Percentiles rank a stretch among this genome's conserved stretches.
phyloP scores from a whole-genome alignment of 2,329 filamentous ascomycete species.

The Lachnellula occidentalis region DNA sequence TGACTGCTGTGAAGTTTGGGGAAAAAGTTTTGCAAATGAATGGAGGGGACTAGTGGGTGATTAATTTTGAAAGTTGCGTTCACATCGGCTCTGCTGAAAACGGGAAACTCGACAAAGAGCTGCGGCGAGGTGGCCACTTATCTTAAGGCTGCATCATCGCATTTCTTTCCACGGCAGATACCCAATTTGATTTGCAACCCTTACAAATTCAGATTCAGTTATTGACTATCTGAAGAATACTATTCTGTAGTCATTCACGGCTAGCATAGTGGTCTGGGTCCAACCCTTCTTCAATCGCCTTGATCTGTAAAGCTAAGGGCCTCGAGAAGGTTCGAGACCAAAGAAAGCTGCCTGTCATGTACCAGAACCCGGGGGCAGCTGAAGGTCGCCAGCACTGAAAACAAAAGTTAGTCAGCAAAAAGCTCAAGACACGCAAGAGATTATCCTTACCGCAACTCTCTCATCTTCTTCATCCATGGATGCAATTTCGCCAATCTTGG shows the following conservation, averaged over 20 bases:
- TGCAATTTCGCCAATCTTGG: background rate
- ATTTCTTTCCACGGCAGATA: no score
- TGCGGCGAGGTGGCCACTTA: no score
- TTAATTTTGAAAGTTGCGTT: background rate
- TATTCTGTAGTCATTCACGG: no score
- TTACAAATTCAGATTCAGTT: no score
- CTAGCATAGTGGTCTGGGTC: background rate
- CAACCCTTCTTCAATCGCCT: conserved; percentile 23
- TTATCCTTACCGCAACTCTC: background rate
- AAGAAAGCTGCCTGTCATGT: background rate
- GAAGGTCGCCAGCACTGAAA: background rate
- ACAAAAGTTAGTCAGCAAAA: background rate
- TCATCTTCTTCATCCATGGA: background rate
- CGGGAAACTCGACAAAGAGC: no score
- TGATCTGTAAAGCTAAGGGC: conserved; percentile 37
- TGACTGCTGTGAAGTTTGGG: conserved; percentile 12
- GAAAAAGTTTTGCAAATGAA: conserved; percentile 3
- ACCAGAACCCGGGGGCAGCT: background rate
- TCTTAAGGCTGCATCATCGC: no score
- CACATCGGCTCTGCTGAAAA: no score
- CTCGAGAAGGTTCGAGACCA: conserved; percentile 33
- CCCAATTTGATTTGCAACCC: no score
- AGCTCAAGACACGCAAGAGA: background rate
- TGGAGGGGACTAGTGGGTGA: background rate
- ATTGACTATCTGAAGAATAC: no score